Percentiles rank a stretch among this genome's conserved stretches.
These are phyloP conservation scores for Colletotrichum chlorophyti DNA, from an alignment of 2,329 filamentous ascomycete genomes.

Conservation along the genomic window DNA sequence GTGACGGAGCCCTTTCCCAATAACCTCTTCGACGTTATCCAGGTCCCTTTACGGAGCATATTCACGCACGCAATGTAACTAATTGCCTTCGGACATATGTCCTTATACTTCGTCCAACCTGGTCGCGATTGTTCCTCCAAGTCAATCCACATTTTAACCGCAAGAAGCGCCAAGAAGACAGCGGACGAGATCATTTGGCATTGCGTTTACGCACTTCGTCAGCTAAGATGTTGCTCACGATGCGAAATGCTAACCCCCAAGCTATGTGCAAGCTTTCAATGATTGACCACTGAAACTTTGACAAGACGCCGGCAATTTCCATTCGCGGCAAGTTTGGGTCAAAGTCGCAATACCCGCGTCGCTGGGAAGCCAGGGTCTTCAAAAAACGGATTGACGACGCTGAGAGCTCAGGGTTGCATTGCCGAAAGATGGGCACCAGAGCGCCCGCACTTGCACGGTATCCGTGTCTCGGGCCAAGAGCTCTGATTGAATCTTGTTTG, in stretches of 20 bases:
- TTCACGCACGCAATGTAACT: slow-evolving; percentile 38
- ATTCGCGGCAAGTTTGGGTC: slow-evolving; percentile 12
- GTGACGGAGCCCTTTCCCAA: slow-evolving; percentile 42
- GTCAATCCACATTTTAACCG: too few relatives aligned
- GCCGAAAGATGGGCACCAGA: too few relatives aligned
- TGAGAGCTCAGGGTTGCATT: too few relatives aligned
- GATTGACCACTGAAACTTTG: slow-evolving; percentile 48
- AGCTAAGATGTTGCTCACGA: slow-evolving; percentile 45
- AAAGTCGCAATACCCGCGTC: not conserved
- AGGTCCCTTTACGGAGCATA: slow-evolving; percentile 44
- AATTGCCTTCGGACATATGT: slow-evolving; percentile 31
- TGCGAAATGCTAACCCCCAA: too few relatives aligned
- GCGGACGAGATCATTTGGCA: too few relatives aligned
- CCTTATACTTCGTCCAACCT: slow-evolving; percentile 51
- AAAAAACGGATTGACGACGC: not conserved
- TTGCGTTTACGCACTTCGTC: too few relatives aligned
- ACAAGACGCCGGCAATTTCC: slow-evolving; percentile 38
- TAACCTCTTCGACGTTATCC: slow-evolving; percentile 43
- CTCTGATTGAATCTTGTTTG: too few relatives aligned
- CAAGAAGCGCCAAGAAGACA: too few relatives aligned
- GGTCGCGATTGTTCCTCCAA: too few relatives aligned
- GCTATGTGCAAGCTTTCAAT: too few relatives aligned
- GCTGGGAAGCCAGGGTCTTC: not conserved
- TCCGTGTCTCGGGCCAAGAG: too few relatives aligned
- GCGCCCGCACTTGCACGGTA: too few relatives aligned